Evolutionary conservation across 2,329 filamentous ascomycete genomes (phyloP), one percentile per base, ranked within the genome.

Genomic region (Fusarium denticulatum): DNA sequence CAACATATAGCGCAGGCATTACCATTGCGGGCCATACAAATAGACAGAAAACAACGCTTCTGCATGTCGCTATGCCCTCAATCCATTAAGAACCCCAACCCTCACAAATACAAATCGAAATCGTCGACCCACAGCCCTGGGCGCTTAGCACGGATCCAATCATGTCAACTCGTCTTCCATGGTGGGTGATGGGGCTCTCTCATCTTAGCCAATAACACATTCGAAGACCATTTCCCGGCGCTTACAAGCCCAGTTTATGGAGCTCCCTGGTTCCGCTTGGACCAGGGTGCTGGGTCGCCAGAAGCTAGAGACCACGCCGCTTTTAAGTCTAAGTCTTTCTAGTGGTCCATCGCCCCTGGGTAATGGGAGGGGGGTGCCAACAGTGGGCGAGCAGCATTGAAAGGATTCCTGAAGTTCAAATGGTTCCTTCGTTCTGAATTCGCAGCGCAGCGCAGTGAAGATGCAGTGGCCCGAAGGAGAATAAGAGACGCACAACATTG

Each of bases 81-180:
- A 50, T 52, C 47, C 65, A 68, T 73, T 67, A 66, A 72, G 61
- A 67, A 55, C 18, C 52, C 55, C 68, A 71, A 73, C 65, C 57
- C 64, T 75, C 60, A 67, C 71, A 66, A 60, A 69, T 59, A 60
- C 63, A 67, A 67, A 67, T 64, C 56, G 40, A 45, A 64, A 64
- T 70, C 57, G 46, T 61, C 43, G 65, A 61, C 77, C 74, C 73
- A 76, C 72, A 77, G 50, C 71, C 65, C 76, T 69, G 76, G 80
- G 80, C 80, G 80, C 80, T 81, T 81, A 81, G 72, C 75, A 73
- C 45, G 56, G 73, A 52, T 67, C 81, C 81, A 82, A 82, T 82
- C 80, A 82, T 64, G 63, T 66, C 61, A 53, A 61, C 68, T 52
- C 70, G 50, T 66, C 72, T 67, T 59, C 64, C 57, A 70, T 71